These are phyloP conservation scores for Macrolepiota dolichaula DNA, from an alignment of 768 basidiomycete genomes.

Conservation along the genomic window DNA sequence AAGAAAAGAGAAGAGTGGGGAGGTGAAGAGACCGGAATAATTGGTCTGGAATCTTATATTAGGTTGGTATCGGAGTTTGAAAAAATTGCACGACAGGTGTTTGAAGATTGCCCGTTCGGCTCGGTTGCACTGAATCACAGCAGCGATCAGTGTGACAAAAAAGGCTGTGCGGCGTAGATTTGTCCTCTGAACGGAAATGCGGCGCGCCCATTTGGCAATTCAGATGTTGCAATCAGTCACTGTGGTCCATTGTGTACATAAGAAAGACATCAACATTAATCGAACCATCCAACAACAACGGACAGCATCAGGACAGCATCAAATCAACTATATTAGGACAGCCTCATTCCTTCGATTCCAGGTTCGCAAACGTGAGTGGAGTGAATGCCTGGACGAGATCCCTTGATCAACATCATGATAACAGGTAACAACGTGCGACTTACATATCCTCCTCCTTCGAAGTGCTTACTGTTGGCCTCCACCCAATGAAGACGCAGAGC, in stretches of 20 bases:
- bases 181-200: neutral
- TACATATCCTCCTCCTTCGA: constrained; percentile 86
- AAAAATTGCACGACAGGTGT: constrained; percentile 25
- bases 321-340: neutral
- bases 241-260: constrained; percentile 1
- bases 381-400: constrained; percentile 37
- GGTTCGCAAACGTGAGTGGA: constrained; percentile 45
- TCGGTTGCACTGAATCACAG: constrained; percentile 7
- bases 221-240: constrained; percentile 2
- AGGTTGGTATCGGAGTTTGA: constrained; percentile 34
- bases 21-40: constrained; percentile 30
- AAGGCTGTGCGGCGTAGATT: neutral
- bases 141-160: constrained; percentile 4
- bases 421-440: constrained; percentile 32
- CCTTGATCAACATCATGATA: constrained; percentile 20
- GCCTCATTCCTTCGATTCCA: constrained; percentile 33
- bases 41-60: constrained; percentile 25
- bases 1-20: constrained; percentile 30
- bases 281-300: neutral
- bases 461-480: constrained; percentile 96
- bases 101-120: constrained; percentile 3
- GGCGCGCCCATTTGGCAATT: neutral
- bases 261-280: neutral
- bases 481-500: constrained; percentile 98
- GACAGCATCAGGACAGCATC: neutral